Percentiles rank a stretch among this genome's conserved stretches.
phyloP scores from a whole-genome alignment of 2,329 filamentous ascomycete genomes.

The Cladorrhinum sp. region DNA sequence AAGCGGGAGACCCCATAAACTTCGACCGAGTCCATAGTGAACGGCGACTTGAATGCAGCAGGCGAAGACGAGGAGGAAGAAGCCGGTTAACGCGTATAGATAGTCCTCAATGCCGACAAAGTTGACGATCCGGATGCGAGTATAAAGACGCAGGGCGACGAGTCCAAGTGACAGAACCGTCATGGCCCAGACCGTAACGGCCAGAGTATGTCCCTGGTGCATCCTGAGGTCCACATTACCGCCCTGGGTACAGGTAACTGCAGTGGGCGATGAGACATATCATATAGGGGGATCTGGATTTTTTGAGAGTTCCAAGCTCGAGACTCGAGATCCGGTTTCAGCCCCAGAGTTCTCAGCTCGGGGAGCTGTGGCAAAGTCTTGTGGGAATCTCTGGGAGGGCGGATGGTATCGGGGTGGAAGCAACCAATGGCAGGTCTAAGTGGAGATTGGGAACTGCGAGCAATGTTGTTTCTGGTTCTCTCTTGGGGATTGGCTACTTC shows the following conservation, averaged over 20 bases:
- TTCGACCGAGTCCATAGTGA: conserved; percentile 34
- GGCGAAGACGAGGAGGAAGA: conserved; percentile 37
- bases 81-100: conserved; percentile 35
- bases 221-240: conserved; percentile 26
- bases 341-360: background rate
- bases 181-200: conserved; percentile 37
- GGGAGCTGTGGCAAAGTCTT: background rate
- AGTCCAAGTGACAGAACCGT: conserved; percentile 33
- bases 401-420: background rate
- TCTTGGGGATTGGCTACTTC: conserved; percentile 7
- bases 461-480: background rate
- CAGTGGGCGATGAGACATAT: background rate
- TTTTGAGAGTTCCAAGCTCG: background rate
- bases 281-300: background rate
- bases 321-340: background rate
- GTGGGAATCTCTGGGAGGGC: background rate
- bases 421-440: background rate
- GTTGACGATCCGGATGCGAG: conserved; percentile 35
- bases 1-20: conserved; percentile 33
- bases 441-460: background rate
- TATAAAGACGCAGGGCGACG: conserved; percentile 37
- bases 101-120: conserved; percentile 38
- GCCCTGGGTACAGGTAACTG: background rate
- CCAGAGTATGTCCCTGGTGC: conserved; percentile 34
- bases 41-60: conserved; percentile 36